Evolutionary conservation across 108 stramenopile species (phyloP).

Genomic region (Asterionellopsis glacialis): DNA sequence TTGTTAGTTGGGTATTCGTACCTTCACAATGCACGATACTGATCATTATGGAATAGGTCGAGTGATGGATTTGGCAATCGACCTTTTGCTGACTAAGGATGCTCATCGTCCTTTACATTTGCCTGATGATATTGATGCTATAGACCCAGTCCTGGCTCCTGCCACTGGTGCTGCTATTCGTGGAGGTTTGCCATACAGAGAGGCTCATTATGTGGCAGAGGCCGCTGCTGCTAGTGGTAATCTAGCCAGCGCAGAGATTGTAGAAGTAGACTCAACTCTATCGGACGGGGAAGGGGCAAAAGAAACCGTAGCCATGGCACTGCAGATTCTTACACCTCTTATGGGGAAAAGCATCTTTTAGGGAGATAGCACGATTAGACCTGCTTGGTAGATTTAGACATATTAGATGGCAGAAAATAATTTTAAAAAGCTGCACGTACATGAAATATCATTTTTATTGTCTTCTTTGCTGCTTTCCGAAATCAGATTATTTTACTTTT

Average conservation of each 20-base stretch:
- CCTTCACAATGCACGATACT: conserved; percentile 95
- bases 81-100: conserved; percentile 71
- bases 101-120: conserved; percentile 79
- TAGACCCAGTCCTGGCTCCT: conserved; percentile 95
- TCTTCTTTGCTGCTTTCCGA: too few species aligned
- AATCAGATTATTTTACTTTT: too few species aligned
- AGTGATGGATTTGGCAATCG: conserved; percentile 92
- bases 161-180: conserved; percentile 96
- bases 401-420: too few species aligned
- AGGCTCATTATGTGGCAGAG: conserved; percentile 97
- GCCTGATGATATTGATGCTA: conserved; percentile 96
- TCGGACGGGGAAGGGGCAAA: conserved; percentile 68
- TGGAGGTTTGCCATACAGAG: conserved; percentile 97
- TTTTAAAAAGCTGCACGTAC: too few species aligned
- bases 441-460: too few species aligned
- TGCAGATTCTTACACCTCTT: conserved; percentile 70
- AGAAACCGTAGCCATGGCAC: conserved; percentile 81
- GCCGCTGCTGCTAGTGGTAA: conserved; percentile 81
- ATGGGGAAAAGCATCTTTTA: conserved; percentile 73
- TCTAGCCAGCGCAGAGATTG: conserved; percentile 94
- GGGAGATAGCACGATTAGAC: too few species aligned
- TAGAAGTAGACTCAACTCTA: conserved; percentile 94
- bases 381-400: too few species aligned
- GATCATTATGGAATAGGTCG: conserved; percentile 94
- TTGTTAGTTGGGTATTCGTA: conserved; percentile 69